A percentile compares a stretch with the other conserved stretches of the same genome.
These are phyloP conservation scores for Fraxinus ornus DNA, from an alignment of 305 asterid species.

Conservation along the genomic window DNA sequence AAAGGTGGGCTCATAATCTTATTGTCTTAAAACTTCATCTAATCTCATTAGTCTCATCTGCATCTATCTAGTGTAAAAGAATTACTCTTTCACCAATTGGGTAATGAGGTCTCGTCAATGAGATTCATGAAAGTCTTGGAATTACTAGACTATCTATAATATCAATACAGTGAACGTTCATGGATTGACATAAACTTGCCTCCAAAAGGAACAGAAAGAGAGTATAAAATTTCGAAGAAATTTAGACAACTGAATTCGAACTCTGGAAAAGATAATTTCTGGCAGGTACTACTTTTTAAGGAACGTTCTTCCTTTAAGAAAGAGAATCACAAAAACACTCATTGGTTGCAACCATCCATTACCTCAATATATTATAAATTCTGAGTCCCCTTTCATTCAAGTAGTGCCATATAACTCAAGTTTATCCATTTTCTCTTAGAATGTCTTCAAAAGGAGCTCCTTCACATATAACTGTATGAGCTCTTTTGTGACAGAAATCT, in stretches of 20 bases:
- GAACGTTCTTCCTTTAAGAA: no score
- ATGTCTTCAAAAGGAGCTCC: not conserved
- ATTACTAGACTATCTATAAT: not conserved
- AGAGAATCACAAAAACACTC: no score
- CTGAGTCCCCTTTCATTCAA: not conserved
- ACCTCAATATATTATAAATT: not conserved
- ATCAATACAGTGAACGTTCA: not conserved
- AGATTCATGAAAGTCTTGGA: not conserved
- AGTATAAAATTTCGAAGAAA: not conserved
- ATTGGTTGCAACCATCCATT: not conserved
- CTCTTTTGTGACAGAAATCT: not conserved
- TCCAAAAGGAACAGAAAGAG: not conserved
- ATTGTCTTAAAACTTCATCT: not conserved
- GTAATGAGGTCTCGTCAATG: not conserved
- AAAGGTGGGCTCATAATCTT: slow-evolving; percentile 54
- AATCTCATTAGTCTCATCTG: not conserved
- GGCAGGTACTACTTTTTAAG: no score
- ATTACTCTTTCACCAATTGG: no score
- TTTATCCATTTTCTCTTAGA: not conserved
- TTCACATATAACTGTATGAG: not conserved
- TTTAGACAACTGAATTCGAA: slow-evolving; percentile 1
- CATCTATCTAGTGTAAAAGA: no score
- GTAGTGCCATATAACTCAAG: not conserved
- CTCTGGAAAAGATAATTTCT: not conserved
- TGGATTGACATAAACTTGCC: not conserved